Base-by-base conservation (phyloP, 768 basidiomycete genomes). In the Cystobasidiopsis lactophilus region DNA sequence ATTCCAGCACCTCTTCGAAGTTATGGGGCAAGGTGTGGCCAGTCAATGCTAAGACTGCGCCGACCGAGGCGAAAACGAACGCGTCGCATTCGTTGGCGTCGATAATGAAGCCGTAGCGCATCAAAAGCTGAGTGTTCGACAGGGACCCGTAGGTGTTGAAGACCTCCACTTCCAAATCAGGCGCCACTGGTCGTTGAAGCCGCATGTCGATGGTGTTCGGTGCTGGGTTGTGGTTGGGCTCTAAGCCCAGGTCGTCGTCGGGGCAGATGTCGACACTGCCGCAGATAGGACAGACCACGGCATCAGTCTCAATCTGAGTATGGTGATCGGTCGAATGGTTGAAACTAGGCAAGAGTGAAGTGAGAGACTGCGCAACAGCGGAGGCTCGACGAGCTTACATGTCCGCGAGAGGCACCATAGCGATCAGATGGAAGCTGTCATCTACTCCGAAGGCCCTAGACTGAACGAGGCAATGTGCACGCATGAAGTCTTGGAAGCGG, bases 51-150 rank as follows among this genome's bases (percentile, higher is more conserved):
- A n/a, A 9, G 41, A 43, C 27, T 9, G 11, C 41, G 7, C 9
- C 13, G 27, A 10, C 10, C 11, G 11, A 11, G 27, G 41, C 11
- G 40, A 60, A 55, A 1, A 60, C 71, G 59, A 89, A 80, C 0
- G 80, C 82, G 62, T 93, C 89, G 61, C 86, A 83, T 0, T 80
- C 80, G 58, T 93, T 93, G 27, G 76, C 57, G 1, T 73, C 68
- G 3, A 89, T 64, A 0, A 82, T 75, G 67, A 95, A 96, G 1
- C 91, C 89, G 62, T 93, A 95, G 4, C 83, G 85, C 3, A 95
- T 73, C 43, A 95, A 76, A 40, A 95, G 73, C 66, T 89, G 84
- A 26, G 83, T 73, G 65, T 91, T 56, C 3, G 55, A 41, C 35
- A 46, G 38, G 2, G 44, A 40, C 9, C 55, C 55, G 29, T 56